These are phyloP conservation scores for Komagataella kurtzmanii DNA, from an alignment of 805 yeast species.

Conservation along the genomic window DNA sequence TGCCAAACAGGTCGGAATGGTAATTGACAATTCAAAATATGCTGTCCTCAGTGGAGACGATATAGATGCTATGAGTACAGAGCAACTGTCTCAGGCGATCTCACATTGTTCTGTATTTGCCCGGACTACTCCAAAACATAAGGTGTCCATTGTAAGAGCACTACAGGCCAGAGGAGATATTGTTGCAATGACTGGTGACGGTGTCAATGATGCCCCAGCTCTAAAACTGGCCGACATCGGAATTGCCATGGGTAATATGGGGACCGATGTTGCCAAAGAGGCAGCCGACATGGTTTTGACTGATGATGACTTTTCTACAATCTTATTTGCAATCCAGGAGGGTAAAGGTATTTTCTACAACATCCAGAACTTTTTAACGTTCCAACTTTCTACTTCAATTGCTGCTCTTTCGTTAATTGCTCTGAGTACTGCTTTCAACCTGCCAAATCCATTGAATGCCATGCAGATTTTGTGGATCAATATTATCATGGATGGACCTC, in stretches of 20 bases:
- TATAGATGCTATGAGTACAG: slow-evolving; percentile 61
- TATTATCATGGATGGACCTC: slow-evolving; percentile 98
- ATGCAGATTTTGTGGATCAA: slow-evolving; percentile 98
- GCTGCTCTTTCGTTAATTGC: slow-evolving; percentile 90
- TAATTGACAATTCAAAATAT: slow-evolving; percentile 43
- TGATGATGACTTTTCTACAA: slow-evolving; percentile 93
- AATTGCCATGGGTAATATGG: slow-evolving; percentile 96
- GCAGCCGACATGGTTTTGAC: slow-evolving; percentile 97
- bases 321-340: slow-evolving; percentile 86
- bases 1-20: slow-evolving; percentile 86
- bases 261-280: slow-evolving; percentile 98
- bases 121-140: slow-evolving; percentile 91
- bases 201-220: slow-evolving; percentile 98
- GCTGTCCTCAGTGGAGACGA: slow-evolving; percentile 80
- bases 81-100: slow-evolving; percentile 61
- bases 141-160: slow-evolving; percentile 80
- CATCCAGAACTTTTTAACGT: slow-evolving; percentile 88
- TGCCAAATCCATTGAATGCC: slow-evolving; percentile 92
- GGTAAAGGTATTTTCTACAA: slow-evolving; percentile 96
- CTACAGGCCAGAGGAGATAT: slow-evolving; percentile 84
- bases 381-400: slow-evolving; percentile 90
- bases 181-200: slow-evolving; percentile 99
- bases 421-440: slow-evolving; percentile 68
- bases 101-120: slow-evolving; percentile 83
- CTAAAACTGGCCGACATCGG: slow-evolving; percentile 95